Conservation (phyloP, 192 early-diverging fungal genomes). For the Spinellus fusiger region DNA sequence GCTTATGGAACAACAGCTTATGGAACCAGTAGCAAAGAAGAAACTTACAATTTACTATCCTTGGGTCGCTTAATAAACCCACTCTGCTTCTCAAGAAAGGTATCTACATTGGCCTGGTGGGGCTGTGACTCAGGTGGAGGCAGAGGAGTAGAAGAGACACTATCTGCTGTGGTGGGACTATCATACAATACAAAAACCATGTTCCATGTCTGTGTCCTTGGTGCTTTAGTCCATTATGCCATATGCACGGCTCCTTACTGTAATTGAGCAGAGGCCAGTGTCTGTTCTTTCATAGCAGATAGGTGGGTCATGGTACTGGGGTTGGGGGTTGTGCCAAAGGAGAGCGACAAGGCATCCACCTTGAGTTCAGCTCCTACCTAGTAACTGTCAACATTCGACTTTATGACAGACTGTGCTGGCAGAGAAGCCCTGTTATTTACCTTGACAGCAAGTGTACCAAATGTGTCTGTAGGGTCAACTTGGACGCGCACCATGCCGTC, state of each 20-base stretch:
- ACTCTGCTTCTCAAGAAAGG: slow-evolving; percentile 68
- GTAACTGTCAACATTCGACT: neutral
- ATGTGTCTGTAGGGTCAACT: slow-evolving; percentile 46
- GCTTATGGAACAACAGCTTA: neutral
- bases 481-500: slow-evolving; percentile 64
- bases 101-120: slow-evolving; percentile 76
- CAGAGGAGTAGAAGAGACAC: slow-evolving; percentile 3
- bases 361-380: slow-evolving; percentile 4
- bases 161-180: slow-evolving; percentile 18
- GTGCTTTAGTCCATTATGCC: neutral
- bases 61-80: slow-evolving; percentile 78
- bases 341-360: neutral
- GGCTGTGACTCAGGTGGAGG: slow-evolving; percentile 17
- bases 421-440: too few species aligned
- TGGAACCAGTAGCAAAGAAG: neutral
- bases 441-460: slow-evolving; percentile 47
- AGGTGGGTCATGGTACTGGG: neutral
- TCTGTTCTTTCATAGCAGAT: neutral
- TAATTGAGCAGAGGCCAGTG: slow-evolving; percentile 1
- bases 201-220: slow-evolving; percentile 43
- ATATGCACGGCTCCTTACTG: neutral
- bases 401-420: neutral
- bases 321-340: slow-evolving; percentile 1
- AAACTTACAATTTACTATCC: slow-evolving; percentile 72
- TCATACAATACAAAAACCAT: slow-evolving; percentile 42